Percentiles rank a stretch among this genome's conserved stretches.
These are phyloP conservation scores for Eutypella sp. DNA, from an alignment of 2,329 filamentous ascomycete species.

Conservation along the genomic window DNA sequence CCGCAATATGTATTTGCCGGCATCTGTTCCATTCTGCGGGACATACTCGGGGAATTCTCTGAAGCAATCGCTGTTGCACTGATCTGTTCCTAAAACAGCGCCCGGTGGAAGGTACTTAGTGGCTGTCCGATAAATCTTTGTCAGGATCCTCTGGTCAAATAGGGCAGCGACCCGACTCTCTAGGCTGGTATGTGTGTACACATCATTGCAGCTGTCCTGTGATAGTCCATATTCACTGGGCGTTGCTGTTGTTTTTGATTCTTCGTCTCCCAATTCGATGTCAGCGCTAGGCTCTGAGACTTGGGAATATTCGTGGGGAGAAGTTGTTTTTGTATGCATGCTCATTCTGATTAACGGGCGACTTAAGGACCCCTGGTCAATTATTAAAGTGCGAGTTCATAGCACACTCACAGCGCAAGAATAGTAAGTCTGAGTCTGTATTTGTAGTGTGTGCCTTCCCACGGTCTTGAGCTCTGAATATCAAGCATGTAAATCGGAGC, in stretches of 20 bases:
- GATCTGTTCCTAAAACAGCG: conserved; percentile 1
- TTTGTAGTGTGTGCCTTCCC: too few species aligned
- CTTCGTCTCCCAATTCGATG: background rate
- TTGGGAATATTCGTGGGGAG: background rate
- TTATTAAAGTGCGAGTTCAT: background rate
- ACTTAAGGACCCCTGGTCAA: background rate
- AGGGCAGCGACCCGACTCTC: background rate
- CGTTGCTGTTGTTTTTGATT: conserved; percentile 2
- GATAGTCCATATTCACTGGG: background rate
- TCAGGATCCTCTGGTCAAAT: conserved; percentile 10
- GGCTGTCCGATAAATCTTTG: conserved; percentile 7
- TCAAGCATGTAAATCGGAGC: too few species aligned
- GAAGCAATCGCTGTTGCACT: background rate
- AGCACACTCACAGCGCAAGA: background rate
- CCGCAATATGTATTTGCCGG: conserved; percentile 22
- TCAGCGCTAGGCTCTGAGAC: background rate
- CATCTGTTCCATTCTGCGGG: conserved; percentile 20
- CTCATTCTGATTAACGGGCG: background rate
- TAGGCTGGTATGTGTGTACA: background rate
- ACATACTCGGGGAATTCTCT: conserved; percentile 22
- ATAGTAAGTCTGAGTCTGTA: too few species aligned
- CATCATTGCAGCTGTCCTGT: background rate
- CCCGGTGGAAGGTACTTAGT: background rate
- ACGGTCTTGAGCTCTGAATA: too few species aligned
- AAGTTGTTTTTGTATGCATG: background rate